Base-by-base conservation (phyloP, 2,329 filamentous ascomycete genomes). In the Arthrobotrys iridis region DNA sequence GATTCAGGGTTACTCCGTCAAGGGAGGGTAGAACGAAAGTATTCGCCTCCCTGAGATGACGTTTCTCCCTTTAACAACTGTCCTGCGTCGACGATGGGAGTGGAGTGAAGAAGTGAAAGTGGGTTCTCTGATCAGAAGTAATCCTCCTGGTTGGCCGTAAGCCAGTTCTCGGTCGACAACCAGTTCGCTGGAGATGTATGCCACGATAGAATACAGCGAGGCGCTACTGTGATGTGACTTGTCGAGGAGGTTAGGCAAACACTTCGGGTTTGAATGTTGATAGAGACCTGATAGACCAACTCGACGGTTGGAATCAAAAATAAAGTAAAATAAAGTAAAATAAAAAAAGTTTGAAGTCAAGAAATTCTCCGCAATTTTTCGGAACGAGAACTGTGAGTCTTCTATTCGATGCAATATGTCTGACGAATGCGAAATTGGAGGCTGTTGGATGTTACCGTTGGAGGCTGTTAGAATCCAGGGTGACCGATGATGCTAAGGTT, bases 1-100 rank as follows among this genome's bases (percentile, higher is more conserved):
- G 43, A 57, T 41, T 66, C 50, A 74, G 70, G 70, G 70, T 60
- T 74, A 74, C 70, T 67, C 70, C 70, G 70, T 74, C 70, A 75
- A 68, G 62, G 71, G 71, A 75, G 71, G 63, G 63, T 26, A 67
- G 71, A 75, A 75, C 71, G 63, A 68, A 75, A 40, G 63, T 28
- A 65, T 48, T 68, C 68, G 68, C 62, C 68, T 62, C 68, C 68
- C 68, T 62, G 46, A 22, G 43, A 46, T 60, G 68, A 74, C 68
- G 68, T 74, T 66, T 66, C 60, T 66, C 62, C 62, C 41, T 55
- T 55, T 66, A 58, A 62, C 70, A 74, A 57, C 70, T 67, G 52
- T 62, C 70, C 70, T 48, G 55, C 55, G 70, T 74, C 62, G 62
- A 66, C 52, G 55, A 60, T 55, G 33, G 26, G 65, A 46, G 43